Evolutionary conservation across 257 asterid species (phyloP), one percentile per base, ranked within the genome.

Genomic region (Hygrophila difformis): DNA sequence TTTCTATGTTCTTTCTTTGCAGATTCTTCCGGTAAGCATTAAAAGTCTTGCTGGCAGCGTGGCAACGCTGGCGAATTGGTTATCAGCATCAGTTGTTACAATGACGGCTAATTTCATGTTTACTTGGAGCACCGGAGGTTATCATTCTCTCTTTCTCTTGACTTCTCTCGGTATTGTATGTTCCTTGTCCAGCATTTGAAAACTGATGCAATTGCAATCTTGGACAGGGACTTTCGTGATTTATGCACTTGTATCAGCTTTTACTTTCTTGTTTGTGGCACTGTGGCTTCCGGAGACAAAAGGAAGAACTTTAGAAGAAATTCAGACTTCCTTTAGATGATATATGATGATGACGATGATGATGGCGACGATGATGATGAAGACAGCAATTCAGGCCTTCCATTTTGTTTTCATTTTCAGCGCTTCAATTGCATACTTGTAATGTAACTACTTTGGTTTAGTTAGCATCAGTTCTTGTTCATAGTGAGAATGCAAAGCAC

Each of bases 31-130:
- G 0, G 91, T 87, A 28, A 81, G 69, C 67, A 78, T 87, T 56
- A 87, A 87, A 53, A 84, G 97, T 17, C 81, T 87, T 58, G 97
- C 79, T 15, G 97, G 97, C 49, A 87, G 95, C 62, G 92, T 81
- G 39, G 97, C 95, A 39, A 87, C 95, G 18, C 57, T 87, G 57
- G 74, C 78, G 36, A 87, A 83, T 58, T 87, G 97, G 97, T 61
- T 81, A n/a, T 26, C 87, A 0, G 93, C 95, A 10, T 80, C 88
- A 41, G 39, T 74, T 21, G 70, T 83, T 31, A 83, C 93, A 14
- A 74, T 87, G 92, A 59, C 92, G 3, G 93, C 97, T 21, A 78
- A 78, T 66, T 66, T 87, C 63, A 93, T 84, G 22, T 66, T 87
- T 59, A 69, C 79, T 47, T 87, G 97, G 97, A 87, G 88, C 68